Evolutionary conservation across 805 yeast species (phyloP), one percentile per base, ranked within the genome.

Genomic region (Metschnikowia colocasiae): DNA sequence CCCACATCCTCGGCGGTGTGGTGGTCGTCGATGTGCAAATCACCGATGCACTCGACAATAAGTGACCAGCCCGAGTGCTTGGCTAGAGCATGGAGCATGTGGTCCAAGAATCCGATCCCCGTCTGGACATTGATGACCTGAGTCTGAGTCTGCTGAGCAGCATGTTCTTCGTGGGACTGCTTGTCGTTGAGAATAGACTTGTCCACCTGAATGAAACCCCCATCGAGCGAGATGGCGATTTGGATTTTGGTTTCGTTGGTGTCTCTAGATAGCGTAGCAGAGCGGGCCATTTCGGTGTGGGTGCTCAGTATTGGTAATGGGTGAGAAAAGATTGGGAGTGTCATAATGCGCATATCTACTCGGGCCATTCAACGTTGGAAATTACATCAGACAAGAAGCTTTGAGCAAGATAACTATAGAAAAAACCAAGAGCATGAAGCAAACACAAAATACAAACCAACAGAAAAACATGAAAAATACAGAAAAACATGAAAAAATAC

Each of bases 31-130:
- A 94, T 91, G 66, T 90, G 95, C 57, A 90, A 72, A 65, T 94
- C 99, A 38, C 99, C 99, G 49, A 85, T 79, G 67, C 98, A 92
- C 62, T 86, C 95, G 16, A 94, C 78, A 29, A 87, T 74, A 48
- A 94, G 63, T 10, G 96, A 87, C 99, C 98, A 94, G 15, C 98
- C 98, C 1, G 95, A 75, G 67, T 94, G 99, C 62, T 94, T 94
- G 33, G 98, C 97, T 58, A 94, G 74, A 0, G 99, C 99, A 60
- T 92, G 97, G 40, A 94, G 73, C 99, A 94, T 94, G 67, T 94
- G 99, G 71, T 94, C 98, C 49, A 92, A 70, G 63, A 94, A 94
- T 1, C 98, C 99, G 46, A 94, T 80, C 45, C 99, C 99, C 0
- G 98, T 86, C 59, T 87, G 86, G 43, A 94, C 82, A 27, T 81